Evolutionary conservation across 495 filamentous ascomycete genomes (phyloP).

Genomic region (Pseudomonodictys pantanalensis): DNA sequence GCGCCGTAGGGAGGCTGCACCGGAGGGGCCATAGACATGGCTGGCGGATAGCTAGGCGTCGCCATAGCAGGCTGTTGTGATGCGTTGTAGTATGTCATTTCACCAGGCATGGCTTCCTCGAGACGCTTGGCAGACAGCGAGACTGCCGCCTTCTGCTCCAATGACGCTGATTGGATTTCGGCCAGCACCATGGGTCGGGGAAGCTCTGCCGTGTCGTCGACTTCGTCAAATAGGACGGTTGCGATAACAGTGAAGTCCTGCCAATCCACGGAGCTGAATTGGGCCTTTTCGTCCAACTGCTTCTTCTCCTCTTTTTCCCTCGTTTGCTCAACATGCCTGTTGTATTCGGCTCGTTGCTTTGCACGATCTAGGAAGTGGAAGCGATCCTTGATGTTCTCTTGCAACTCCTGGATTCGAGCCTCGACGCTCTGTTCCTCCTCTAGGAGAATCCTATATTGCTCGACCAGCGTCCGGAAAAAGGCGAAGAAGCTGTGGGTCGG

Average conservation of each 20-base stretch:
- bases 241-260: constrained; percentile 96
- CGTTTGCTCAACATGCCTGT: constrained; percentile 78
- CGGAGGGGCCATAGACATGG: constrained; percentile 35
- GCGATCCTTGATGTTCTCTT: constrained; percentile 73
- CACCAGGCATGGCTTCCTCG: constrained; percentile 91
- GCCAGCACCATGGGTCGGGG: constrained; percentile 84
- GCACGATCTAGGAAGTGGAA: constrained; percentile 77
- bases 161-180: constrained; percentile 86
- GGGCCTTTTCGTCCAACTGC: constrained; percentile 75
- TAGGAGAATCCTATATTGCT: constrained; percentile 88
- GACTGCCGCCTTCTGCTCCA: constrained; percentile 90
- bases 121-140: constrained; percentile 76
- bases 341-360: constrained; percentile 80
- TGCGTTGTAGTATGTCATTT: constrained; percentile 50
- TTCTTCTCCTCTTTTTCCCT: constrained; percentile 87
- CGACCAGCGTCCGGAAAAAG: constrained; percentile 86
- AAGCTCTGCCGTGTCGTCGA: constrained; percentile 79
- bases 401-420: constrained; percentile 68
- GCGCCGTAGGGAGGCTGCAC: constrained; percentile 33
- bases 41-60: constrained; percentile 1
- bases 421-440: constrained; percentile 65
- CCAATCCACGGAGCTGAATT: constrained; percentile 94
- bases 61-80: neutral
- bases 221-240: constrained; percentile 89
- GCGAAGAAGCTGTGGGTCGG: constrained; percentile 94